Conservation (phyloP, 345 rosid species). For the Ceriops tagal region DNA sequence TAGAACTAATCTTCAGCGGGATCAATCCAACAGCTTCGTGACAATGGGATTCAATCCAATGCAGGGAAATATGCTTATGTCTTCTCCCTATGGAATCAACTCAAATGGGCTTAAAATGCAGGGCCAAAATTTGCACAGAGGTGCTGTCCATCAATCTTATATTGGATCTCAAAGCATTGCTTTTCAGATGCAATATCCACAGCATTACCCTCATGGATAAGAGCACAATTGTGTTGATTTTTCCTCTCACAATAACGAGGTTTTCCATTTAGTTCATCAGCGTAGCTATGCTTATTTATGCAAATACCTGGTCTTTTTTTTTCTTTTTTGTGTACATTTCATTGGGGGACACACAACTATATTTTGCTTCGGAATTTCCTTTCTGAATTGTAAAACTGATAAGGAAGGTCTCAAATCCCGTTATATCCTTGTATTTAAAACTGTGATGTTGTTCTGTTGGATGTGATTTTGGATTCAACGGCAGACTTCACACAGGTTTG, state of each 20-base stretch:
- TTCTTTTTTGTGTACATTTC: not conserved
- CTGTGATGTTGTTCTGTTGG: conserved; percentile 2
- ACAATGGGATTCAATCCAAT: conserved; percentile 37
- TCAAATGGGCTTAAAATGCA: conserved; percentile 41
- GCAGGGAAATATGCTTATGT: conserved; percentile 33
- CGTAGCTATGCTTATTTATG: conserved; percentile 22
- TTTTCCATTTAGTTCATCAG: conserved; percentile 18
- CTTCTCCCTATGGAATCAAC: conserved; percentile 38
- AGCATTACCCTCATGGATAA: conserved; percentile 45
- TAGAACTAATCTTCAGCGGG: conserved; percentile 49
- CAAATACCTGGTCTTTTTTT: not conserved
- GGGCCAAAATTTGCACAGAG: conserved; percentile 33
- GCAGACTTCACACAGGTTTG: not conserved
- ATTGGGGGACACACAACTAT: conserved; percentile 16
- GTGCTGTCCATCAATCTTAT: conserved; percentile 28
- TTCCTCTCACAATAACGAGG: not conserved
- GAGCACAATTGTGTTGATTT: conserved; percentile 2
- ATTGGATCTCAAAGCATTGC: conserved; percentile 37
- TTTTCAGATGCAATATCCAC: conserved; percentile 46
- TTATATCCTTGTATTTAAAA: conserved; percentile 14
- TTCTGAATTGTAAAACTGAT: conserved; percentile 18
- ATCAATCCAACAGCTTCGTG: conserved; percentile 38
- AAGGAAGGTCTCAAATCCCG: conserved; percentile 26
- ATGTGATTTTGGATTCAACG: not conserved
- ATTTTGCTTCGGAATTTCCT: conserved; percentile 22